Conservation (phyloP, 768 basidiomycete genomes). For the Rhodotorula sphaerocarpa region DNA sequence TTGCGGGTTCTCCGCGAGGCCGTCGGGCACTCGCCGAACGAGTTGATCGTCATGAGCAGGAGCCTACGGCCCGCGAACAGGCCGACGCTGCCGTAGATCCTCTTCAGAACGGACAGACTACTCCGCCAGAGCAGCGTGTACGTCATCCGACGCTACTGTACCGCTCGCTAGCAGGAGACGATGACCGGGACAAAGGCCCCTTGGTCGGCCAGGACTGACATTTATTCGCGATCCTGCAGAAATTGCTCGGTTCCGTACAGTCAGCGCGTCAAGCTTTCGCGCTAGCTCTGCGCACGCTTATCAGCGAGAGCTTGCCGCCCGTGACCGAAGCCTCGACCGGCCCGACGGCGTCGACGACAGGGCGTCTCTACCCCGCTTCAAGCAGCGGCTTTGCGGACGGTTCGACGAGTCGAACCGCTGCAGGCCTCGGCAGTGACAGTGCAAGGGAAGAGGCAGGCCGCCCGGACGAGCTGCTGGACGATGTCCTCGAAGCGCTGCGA, state of each 20-base stretch:
- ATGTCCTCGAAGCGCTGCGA: conserved; percentile 59
- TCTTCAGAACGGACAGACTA: too few relatives aligned
- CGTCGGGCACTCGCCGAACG: background rate
- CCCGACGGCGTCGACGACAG: background rate
- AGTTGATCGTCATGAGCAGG: background rate
- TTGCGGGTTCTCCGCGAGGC: conserved; percentile 1
- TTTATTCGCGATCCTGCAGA: too few relatives aligned
- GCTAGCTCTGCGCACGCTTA: conserved; percentile 16
- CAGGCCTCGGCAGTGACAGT: conserved; percentile 53
- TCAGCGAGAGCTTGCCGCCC: background rate
- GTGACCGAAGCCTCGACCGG: background rate
- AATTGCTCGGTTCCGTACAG: conserved; percentile 11
- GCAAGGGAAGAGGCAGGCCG: conserved; percentile 46
- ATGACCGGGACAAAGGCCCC: too few relatives aligned
- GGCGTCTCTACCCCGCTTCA: conserved; percentile 4
- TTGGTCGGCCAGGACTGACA: too few relatives aligned
- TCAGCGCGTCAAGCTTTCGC: conserved; percentile 30
- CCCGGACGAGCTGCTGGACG: conserved; percentile 56
- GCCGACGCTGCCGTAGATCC: too few relatives aligned
- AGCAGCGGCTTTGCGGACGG: conserved; percentile 13
- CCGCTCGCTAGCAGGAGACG: too few relatives aligned
- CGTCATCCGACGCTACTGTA: too few relatives aligned
- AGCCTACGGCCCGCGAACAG: too few relatives aligned
- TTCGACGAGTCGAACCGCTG: conserved; percentile 58
- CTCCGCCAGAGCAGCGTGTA: too few relatives aligned